These are phyloP conservation scores for Rhododendron ovatum DNA, from an alignment of 148 eudicot genomes.

Conservation along the genomic window DNA sequence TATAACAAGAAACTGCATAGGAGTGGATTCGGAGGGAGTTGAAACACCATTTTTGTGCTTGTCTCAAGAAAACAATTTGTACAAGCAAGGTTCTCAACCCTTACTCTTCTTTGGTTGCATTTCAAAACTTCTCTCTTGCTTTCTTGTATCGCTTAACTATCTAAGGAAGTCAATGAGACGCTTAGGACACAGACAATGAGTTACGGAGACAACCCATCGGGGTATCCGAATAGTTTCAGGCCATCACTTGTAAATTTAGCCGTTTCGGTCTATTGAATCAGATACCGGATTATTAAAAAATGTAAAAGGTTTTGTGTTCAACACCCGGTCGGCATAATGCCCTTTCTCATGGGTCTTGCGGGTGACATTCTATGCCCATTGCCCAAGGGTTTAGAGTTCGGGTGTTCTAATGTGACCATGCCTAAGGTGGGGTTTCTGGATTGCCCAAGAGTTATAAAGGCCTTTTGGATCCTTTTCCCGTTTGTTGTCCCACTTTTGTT, in stretches of 20 bases:
- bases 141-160: neutral
- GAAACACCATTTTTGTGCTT: slow-evolving; percentile 13
- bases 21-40: neutral
- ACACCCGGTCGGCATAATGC: no score
- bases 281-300: neutral
- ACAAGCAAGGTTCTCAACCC: neutral
- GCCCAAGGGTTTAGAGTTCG: neutral
- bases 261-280: neutral
- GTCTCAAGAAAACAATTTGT: neutral
- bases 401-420: neutral
- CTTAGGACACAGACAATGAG: neutral
- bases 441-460: no score
- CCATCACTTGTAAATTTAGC: no score
- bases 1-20: no score
- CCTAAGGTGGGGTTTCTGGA: neutral
- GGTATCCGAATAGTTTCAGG: no score
- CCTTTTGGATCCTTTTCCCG: no score
- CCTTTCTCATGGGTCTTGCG: neutral
- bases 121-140: slow-evolving; percentile 2
- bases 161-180: neutral
- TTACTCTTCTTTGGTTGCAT: neutral
- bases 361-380: neutral
- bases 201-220: neutral
- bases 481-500: no score
- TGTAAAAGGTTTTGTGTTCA: neutral